phyloP scores from a whole-genome alignment of 441 rosid species.

The Gossypium trilobum region DNA sequence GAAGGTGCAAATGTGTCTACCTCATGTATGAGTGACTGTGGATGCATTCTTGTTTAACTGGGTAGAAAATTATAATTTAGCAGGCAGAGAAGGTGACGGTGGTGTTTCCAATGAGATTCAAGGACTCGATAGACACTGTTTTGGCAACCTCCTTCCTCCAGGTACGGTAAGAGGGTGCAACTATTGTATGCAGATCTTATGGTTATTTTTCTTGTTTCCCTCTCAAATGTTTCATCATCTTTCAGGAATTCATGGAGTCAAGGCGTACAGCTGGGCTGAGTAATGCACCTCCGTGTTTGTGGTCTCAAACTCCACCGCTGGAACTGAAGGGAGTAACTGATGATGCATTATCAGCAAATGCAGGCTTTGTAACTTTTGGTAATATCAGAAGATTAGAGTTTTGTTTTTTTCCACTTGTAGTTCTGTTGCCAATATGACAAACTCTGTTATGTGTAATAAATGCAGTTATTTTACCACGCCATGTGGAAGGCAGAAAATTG shows the following conservation, averaged over 20 bases:
- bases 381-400: conserved; percentile 20
- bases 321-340: conserved; percentile 66
- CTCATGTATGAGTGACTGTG: background rate
- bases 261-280: conserved; percentile 68
- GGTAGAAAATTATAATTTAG: background rate
- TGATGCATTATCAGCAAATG: conserved; percentile 69
- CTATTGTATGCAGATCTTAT: background rate
- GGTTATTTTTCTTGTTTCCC: conserved; percentile 7
- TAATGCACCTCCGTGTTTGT: conserved; percentile 76
- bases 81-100: conserved; percentile 82
- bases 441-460: background rate
- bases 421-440: conserved; percentile 8
- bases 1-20: background rate
- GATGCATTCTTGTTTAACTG: background rate
- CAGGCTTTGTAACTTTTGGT: conserved; percentile 95
- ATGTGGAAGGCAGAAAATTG: conserved; percentile 75
- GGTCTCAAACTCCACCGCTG: conserved; percentile 68
- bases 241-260: conserved; percentile 87
- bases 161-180: conserved; percentile 33
- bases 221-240: background rate
- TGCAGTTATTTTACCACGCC: conserved; percentile 77
- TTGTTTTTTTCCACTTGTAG: conserved; percentile 1
- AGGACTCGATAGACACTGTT: conserved; percentile 62
- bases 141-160: conserved; percentile 84
- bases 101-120: conserved; percentile 89